These are phyloP conservation scores for Madurella mycetomatis DNA, from an alignment of 2,329 filamentous ascomycete genomes.

Conservation along the genomic window DNA sequence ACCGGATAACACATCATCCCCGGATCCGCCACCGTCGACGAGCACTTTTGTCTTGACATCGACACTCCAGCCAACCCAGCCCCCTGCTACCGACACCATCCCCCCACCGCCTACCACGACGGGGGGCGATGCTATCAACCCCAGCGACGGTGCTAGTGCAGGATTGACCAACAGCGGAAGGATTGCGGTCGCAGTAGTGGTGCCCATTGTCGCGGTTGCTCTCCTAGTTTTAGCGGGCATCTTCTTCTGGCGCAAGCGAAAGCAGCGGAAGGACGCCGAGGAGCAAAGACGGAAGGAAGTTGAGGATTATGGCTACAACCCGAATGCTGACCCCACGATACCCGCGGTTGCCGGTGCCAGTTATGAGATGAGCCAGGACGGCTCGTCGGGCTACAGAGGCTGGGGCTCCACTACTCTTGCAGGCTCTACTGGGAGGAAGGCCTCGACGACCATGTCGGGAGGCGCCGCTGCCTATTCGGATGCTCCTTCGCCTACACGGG, in stretches of 20 bases:
- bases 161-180: conserved; percentile 60
- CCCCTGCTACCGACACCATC: conserved; percentile 11
- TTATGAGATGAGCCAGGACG: conserved; percentile 75
- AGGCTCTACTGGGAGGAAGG: conserved; percentile 70
- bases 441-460: conserved; percentile 84
- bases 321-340: conserved; percentile 88
- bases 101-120: conserved; percentile 29
- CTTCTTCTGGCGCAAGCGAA: conserved; percentile 84
- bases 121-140: conserved; percentile 27
- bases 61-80: conserved; percentile 2
- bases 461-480: conserved; percentile 70
- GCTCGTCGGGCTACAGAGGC: conserved; percentile 77
- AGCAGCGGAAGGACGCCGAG: conserved; percentile 76
- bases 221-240: conserved; percentile 71
- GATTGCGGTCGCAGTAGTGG: conserved; percentile 89
- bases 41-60: conserved; percentile 19
- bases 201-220: conserved; percentile 85
- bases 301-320: conserved; percentile 95
- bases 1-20: conserved; percentile 14
- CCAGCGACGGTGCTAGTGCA: conserved; percentile 30
- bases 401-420: conserved; percentile 77
- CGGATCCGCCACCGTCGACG: conserved; percentile 1
- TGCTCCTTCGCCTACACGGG: conserved; percentile 62
- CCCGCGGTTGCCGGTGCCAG: conserved; percentile 40
- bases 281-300: conserved; percentile 92